Conservation (phyloP, 257 asterid genomes). For the Gynochthodes officinalis region DNA sequence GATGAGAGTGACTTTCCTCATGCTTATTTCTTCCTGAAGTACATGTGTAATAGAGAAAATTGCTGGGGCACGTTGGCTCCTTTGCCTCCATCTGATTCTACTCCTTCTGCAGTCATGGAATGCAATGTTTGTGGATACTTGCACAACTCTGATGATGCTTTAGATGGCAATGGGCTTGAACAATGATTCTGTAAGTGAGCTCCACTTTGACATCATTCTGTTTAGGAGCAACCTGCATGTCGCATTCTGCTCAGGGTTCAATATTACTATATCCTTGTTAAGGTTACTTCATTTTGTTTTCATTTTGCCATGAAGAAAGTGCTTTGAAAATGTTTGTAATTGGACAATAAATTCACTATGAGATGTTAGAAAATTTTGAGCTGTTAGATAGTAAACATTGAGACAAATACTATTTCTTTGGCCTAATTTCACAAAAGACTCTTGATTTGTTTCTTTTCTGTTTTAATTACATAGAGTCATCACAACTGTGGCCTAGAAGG, state of each 20-base stretch:
- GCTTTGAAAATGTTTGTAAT: neutral
- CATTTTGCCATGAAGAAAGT: neutral
- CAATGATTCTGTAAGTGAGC: constrained; percentile 18
- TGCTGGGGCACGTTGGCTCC: constrained; percentile 98
- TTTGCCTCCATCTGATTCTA: constrained; percentile 49
- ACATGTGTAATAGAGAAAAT: constrained; percentile 69
- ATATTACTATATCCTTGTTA: neutral
- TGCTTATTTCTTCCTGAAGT: constrained; percentile 72
- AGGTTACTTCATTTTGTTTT: neutral
- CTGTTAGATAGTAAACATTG: neutral
- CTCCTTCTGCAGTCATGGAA: constrained; percentile 55
- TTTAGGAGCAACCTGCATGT: neutral
- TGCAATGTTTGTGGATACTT: constrained; percentile 83
- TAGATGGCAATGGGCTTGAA: constrained; percentile 19
- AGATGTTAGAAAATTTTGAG: neutral
- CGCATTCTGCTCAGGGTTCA: neutral
- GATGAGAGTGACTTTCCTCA: constrained; percentile 69
- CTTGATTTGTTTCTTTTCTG: neutral
- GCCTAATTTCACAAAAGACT: neutral
- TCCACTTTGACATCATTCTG: neutral
- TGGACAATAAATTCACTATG: neutral
- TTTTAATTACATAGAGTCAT: neutral
- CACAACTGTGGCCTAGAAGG: neutral
- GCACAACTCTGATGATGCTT: constrained; percentile 39
- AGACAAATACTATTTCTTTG: neutral